Evolutionary conservation across 306 rosid genomes (phyloP).

Genomic region (Ochetophila trinervis): DNA sequence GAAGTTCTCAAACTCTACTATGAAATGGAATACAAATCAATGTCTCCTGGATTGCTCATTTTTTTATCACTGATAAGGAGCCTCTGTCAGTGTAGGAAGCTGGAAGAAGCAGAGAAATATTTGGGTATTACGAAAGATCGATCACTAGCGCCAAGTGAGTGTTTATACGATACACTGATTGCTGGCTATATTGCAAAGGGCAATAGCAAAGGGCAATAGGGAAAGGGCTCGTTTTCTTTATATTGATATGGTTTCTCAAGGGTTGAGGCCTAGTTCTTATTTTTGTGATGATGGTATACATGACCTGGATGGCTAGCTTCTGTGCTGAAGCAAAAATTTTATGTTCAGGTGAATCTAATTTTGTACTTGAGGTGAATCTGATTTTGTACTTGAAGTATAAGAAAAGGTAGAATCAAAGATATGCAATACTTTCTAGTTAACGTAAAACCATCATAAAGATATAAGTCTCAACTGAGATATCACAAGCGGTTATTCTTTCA

Average conservation of each 20-base stretch:
- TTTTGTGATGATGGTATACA: no score
- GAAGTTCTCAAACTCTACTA: conserved; percentile 66
- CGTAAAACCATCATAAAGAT: no score
- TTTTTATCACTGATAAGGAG: conserved; percentile 42
- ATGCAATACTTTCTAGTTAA: no score
- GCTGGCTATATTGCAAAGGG: conserved; percentile 38
- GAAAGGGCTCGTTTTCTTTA: conserved; percentile 37
- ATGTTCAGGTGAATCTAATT: no score
- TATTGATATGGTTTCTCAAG: conserved; percentile 40
- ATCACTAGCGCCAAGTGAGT: conserved; percentile 29
- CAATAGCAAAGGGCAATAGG: conserved; percentile 37
- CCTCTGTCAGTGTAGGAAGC: conserved; percentile 48
- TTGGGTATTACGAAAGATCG: conserved; percentile 56
- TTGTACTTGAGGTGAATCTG: no score
- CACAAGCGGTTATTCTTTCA: no score
- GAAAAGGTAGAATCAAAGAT: no score
- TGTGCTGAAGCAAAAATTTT: no score
- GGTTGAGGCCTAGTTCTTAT: conserved; percentile 14
- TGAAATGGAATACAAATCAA: conserved; percentile 59
- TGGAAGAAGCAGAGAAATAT: conserved; percentile 66
- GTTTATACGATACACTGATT: conserved; percentile 42
- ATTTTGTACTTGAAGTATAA: no score
- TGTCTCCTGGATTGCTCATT: conserved; percentile 54
- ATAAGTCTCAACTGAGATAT: no score
- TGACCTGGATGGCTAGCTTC: no score